A percentile compares a stretch with the other conserved stretches of the same genome.
phyloP scores from a whole-genome alignment of 495 filamentous ascomycete species.

The Pyronema omphalodes region DNA sequence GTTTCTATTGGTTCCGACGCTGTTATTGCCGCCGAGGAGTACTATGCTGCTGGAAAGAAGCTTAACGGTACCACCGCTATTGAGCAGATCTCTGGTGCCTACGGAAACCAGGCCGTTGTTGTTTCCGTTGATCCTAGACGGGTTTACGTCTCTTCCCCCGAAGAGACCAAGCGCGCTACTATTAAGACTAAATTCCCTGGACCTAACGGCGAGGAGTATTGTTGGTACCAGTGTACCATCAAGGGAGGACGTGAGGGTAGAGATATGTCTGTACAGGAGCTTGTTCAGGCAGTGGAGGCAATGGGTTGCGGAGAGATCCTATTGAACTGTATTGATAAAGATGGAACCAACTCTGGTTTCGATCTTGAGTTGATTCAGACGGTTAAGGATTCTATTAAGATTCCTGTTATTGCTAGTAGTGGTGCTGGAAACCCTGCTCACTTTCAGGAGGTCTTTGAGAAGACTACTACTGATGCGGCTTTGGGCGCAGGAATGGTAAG shows the following conservation, averaged over 20 bases:
- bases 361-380: slow-evolving; percentile 78
- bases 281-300: slow-evolving; percentile 76
- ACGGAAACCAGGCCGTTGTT: slow-evolving; percentile 93
- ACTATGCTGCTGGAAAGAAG: slow-evolving; percentile 45
- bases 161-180: slow-evolving; percentile 60
- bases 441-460: slow-evolving; percentile 75
- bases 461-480: slow-evolving; percentile 78
- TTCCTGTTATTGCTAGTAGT: slow-evolving; percentile 89
- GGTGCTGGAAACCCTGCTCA: slow-evolving; percentile 80
- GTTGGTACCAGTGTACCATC: slow-evolving; percentile 96
- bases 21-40: slow-evolving; percentile 80
- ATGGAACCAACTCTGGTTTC: slow-evolving; percentile 88
- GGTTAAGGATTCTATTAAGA: slow-evolving; percentile 66
- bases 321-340: slow-evolving; percentile 92
- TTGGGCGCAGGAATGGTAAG: slow-evolving; percentile 80
- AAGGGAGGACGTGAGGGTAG: slow-evolving; percentile 83
- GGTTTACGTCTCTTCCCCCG: slow-evolving; percentile 56
- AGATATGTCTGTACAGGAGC: slow-evolving; percentile 75
- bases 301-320: slow-evolving; percentile 93
- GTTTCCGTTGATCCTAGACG: slow-evolving; percentile 87
- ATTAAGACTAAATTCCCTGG: slow-evolving; percentile 52
- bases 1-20: slow-evolving; percentile 94
- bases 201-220: slow-evolving; percentile 58
- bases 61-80: slow-evolving; percentile 73
- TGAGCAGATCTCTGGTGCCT: slow-evolving; percentile 80